phyloP scores from a whole-genome alignment of 768 basidiomycete genomes.

The Agrocybe praecox region DNA sequence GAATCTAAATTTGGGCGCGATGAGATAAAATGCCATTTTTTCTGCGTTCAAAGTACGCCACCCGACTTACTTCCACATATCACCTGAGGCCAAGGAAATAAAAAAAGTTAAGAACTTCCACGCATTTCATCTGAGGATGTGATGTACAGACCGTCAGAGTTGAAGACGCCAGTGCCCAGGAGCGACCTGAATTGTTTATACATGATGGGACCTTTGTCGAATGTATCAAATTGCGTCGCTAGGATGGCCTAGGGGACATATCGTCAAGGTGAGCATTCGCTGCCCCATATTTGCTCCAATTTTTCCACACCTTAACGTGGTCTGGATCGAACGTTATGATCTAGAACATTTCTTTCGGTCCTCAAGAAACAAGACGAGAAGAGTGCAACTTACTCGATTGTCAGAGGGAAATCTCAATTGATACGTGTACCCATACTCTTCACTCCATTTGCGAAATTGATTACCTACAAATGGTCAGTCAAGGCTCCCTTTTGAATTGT shows the following conservation, averaged over 20 bases:
- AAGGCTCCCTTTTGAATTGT: background rate
- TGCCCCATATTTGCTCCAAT: background rate
- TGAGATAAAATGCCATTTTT: constrained; percentile 11
- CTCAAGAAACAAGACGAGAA: background rate
- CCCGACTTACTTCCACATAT: constrained; percentile 61
- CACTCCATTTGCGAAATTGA: constrained; percentile 20
- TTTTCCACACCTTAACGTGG: constrained; percentile 39
- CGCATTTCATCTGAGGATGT: background rate
- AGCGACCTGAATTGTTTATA: constrained; percentile 31
- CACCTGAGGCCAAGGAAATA: constrained; percentile 34
- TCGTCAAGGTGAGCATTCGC: background rate
- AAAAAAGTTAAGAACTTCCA: too few relatives aligned
- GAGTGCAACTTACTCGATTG: constrained; percentile 21
- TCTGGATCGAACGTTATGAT: constrained; percentile 47
- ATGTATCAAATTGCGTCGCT: constrained; percentile 46
- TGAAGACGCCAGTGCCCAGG: constrained; percentile 61
- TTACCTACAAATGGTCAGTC: constrained; percentile 25
- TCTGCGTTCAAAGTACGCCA: background rate
- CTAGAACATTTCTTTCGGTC: constrained; percentile 19
- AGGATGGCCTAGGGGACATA: constrained; percentile 19
- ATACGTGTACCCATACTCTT: constrained; percentile 34
- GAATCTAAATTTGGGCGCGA: constrained; percentile 31
- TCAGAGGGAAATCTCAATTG: constrained; percentile 24
- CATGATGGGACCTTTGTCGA: constrained; percentile 40
- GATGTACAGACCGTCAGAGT: constrained; percentile 48